Evolutionary conservation across 2,329 filamentous ascomycete genomes (phyloP).

Genomic region (Septoria linicola): DNA sequence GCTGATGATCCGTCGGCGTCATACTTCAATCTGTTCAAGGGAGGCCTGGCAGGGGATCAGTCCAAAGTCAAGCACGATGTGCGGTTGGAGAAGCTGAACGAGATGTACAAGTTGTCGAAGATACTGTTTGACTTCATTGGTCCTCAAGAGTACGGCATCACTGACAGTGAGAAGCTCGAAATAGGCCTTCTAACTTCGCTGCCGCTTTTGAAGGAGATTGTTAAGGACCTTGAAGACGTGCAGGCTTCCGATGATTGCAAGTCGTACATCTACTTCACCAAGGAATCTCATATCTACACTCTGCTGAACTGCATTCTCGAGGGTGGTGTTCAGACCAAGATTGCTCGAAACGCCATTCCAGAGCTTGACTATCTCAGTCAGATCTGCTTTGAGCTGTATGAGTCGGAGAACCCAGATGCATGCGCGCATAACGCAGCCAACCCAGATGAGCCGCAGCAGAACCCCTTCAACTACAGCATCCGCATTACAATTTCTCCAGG

Average conservation of each 20-base stretch:
- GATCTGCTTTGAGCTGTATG: conserved; percentile 97
- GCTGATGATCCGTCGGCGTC: conserved; percentile 53
- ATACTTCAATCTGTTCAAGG: conserved; percentile 89
- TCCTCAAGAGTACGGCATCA: conserved; percentile 96
- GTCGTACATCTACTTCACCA: conserved; percentile 98
- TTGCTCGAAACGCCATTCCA: conserved; percentile 89
- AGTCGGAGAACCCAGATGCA: conserved; percentile 70
- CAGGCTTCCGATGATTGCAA: conserved; percentile 93
- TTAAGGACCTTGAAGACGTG: conserved; percentile 93
- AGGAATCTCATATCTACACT: conserved; percentile 98
- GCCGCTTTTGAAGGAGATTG: conserved; percentile 92
- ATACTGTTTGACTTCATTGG: conserved; percentile 98
- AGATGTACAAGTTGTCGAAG: conserved; percentile 91
- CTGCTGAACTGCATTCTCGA: conserved; percentile 96
- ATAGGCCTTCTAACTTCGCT: conserved; percentile 93
- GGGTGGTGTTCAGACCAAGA: conserved; percentile 95
- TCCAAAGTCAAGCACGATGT: conserved; percentile 77
- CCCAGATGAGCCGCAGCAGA: conserved; percentile 16
- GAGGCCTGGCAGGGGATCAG: conserved; percentile 53
- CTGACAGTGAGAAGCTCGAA: conserved; percentile 94
- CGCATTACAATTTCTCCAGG: conserved; percentile 93
- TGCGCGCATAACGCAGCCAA: conserved; percentile 54
- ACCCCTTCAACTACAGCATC: conserved; percentile 82
- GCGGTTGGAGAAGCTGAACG: conserved; percentile 81
- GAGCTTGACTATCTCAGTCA: conserved; percentile 97